Conservation (phyloP, 2,329 filamentous ascomycete species). For the Fusarium protoensiforme region DNA sequence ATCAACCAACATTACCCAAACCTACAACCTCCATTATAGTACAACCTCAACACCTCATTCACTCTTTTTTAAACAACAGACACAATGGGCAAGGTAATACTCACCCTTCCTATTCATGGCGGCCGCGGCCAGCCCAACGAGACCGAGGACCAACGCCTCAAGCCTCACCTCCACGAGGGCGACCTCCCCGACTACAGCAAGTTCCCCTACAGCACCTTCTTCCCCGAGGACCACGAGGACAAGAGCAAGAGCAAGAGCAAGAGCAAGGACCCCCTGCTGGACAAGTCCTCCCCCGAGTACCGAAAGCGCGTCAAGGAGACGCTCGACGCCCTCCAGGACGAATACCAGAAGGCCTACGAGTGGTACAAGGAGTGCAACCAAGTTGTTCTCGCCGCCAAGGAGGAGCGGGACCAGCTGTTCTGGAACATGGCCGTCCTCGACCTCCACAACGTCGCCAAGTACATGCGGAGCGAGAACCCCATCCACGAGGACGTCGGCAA, state of each 20-base stretch:
- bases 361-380: conserved; percentile 2
- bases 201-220: conserved; percentile 13
- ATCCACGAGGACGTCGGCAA: neutral
- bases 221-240: neutral
- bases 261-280: neutral
- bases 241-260: neutral
- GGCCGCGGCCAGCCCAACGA: neutral
- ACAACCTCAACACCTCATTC: neutral
- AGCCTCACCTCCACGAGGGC: neutral
- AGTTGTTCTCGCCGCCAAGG: neutral
- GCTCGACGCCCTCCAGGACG: conserved; percentile 10
- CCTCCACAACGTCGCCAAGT: neutral
- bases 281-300: conserved; percentile 27
- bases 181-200: conserved; percentile 4
- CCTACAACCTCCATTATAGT: neutral
- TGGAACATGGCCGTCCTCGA: conserved; percentile 28
- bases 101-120: neutral
- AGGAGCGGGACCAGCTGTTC: neutral
- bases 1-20: neutral
- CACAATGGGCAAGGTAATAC: conserved; percentile 8
- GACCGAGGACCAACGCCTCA: neutral
- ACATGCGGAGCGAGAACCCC: neutral
- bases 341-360: neutral
- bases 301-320: conserved; percentile 1
- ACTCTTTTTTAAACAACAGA: neutral